phyloP scores from a whole-genome alignment of 345 rosid species.

The Mangifera indica region DNA sequence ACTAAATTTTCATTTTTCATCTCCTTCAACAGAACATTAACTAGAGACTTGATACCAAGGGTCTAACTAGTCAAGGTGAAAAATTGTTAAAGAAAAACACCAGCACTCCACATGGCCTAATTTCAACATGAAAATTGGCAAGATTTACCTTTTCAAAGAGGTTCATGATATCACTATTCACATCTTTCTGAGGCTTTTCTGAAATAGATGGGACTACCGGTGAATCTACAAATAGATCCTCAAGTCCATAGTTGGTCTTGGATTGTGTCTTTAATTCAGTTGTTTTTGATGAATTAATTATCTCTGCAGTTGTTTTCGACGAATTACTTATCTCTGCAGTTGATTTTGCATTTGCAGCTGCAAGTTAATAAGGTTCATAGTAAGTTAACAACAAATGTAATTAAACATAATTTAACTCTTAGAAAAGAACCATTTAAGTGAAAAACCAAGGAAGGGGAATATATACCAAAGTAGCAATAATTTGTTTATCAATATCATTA shows the following conservation, averaged over 20 bases:
- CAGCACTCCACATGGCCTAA: background rate
- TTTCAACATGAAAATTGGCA: background rate
- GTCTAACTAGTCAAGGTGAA: background rate
- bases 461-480: background rate
- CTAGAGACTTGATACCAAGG: background rate
- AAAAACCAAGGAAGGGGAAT: background rate
- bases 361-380: slow-evolving; percentile 12
- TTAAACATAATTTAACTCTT: background rate
- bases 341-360: slow-evolving; percentile 35
- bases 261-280: slow-evolving; percentile 24
- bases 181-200: slow-evolving; percentile 42
- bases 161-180: slow-evolving; percentile 38
- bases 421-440: background rate
- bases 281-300: slow-evolving; percentile 19
- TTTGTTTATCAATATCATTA: background rate
- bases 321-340: slow-evolving; percentile 19
- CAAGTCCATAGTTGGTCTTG: slow-evolving; percentile 16
- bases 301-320: slow-evolving; percentile 21
- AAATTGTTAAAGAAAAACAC: background rate
- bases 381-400: slow-evolving; percentile 6
- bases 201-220: slow-evolving; percentile 14
- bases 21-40: background rate
- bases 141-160: slow-evolving; percentile 48
- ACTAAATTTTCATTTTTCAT: background rate
- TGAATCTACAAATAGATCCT: slow-evolving; percentile 20